phyloP scores from a whole-genome alignment of 176 grass and related monocot genomes.

The Sorghum bicolor region DNA sequence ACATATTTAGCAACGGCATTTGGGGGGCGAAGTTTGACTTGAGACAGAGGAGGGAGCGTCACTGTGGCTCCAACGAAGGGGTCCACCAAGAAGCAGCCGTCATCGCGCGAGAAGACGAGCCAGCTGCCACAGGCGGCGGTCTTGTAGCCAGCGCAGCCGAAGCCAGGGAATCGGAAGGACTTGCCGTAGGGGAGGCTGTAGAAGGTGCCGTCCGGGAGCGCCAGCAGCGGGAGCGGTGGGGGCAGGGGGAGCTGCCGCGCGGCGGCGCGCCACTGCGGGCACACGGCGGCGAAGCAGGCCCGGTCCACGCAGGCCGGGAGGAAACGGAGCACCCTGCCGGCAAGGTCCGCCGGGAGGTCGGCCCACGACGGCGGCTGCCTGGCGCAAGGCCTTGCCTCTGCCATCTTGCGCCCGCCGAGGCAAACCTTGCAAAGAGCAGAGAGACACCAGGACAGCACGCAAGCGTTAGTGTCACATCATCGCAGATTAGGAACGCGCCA shows the following conservation, averaged over 20 bases:
- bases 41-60: not conserved
- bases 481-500: not conserved
- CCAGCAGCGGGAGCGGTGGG: conserved; percentile 1
- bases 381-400: not conserved
- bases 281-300: conserved; percentile 17
- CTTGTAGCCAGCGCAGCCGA: conserved; percentile 20
- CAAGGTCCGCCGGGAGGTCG: conserved; percentile 23
- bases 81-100: conserved; percentile 25
- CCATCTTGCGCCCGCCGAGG: not conserved
- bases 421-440: not conserved
- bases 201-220: conserved; percentile 19
- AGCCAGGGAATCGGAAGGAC: conserved; percentile 17
- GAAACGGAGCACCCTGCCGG: conserved; percentile 14
- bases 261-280: conserved; percentile 17
- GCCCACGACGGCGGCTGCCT: conserved; percentile 14
- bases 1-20: not conserved
- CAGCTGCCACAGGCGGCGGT: not conserved
- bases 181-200: not conserved
- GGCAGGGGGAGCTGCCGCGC: not conserved
- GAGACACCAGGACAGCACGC: not conserved
- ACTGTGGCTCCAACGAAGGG: not conserved
- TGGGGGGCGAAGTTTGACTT: not conserved
- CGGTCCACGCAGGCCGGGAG: conserved; percentile 3
- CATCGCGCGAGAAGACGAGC: not conserved
- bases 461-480: not conserved